Evolutionary conservation across 2,329 filamentous ascomycete species (phyloP), one percentile per base, ranked within the genome.

Genomic region (Helotiales sp.): DNA sequence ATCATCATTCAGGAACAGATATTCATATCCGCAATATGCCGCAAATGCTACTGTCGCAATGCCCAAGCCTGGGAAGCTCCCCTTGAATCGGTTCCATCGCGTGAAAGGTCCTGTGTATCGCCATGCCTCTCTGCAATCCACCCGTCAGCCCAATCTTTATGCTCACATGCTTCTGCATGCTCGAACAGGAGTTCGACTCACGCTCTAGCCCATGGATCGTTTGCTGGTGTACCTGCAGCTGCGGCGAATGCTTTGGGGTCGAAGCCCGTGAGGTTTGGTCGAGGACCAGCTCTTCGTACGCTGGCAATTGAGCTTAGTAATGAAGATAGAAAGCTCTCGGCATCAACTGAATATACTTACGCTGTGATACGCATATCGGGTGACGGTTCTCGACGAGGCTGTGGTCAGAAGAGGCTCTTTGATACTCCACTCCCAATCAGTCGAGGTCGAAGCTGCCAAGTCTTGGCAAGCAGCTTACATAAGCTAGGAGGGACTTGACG

Each of bases 41-140:
- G 88, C 86, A 74, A 99, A 99, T 46, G 93, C 93, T 59, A 95
- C 93, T 5, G 89, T 89, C 30, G 92, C 95, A 68, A 93, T 96
- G 64, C 95, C 95, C 69, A 99, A 82, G 61, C 95, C 95, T 34
- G 95, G 95, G 73, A 99, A 91, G 63, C 86, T 81, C 70, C 83
- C 80, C 79, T 88, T 92, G 81, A 97, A 95, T 68, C 95, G 89
- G 79, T 96, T 96, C 78, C 81, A 89, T 69, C 93, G 85, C 65
- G 87, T 88, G 81, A 97, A 98, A 54, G 85, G 87, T 63, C 93
- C 95, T 33, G 83, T 87, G 81, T 96, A 97, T 76, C 95, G 85
- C 95, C 95, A 99, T 72, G 90, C 84, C 80, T 99, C 95, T 72
- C 95, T 99, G 73, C 34, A 58, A 55, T 63, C 46, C 67, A 4